Evolutionary conservation across 352 stramenopile genomes (phyloP), one percentile per base, ranked within the genome.

Genomic region (Globisporangium rhizosaccharum): DNA sequence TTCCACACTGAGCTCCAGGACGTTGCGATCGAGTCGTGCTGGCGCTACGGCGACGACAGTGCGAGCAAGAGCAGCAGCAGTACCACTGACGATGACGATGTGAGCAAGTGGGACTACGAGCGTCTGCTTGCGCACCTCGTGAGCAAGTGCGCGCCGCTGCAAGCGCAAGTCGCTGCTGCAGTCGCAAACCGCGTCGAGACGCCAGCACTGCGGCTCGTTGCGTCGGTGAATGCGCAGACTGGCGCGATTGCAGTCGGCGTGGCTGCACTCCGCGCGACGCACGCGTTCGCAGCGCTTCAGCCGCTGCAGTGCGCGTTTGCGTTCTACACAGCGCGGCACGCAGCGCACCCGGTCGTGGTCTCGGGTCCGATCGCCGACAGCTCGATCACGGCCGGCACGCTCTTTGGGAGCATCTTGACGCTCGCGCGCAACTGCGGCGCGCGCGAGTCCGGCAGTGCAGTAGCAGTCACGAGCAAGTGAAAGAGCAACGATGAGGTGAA

Each of bases 1-100:
- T 85, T 98, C 53, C 62, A 87, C 23, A 66, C 85, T 1, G 71
- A 95, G 15, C 75, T 96, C 45, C 58, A 80, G 49, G 80, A 96
- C 53, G 79, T 90, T 2, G 69, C 70, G 26, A 79, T 91, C 33
- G 51, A 65, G 15, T 82, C 74, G 23, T 75, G 68, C 45, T 90
- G 74, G 73, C 68, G 58, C 59, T 57, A 46, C 37, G 41, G n/a
- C 18, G 61, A 71, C 17, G 59, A 63, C 14, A 56, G 48, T 25
- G 59, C 55, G 42, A 26, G 37, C 33, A 68, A 59, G 37, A 63
- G 56, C 17, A 33, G 6, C 28, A 33, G 28, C 28, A 33, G 28
- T 6, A 1, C 28, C 28, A 33, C 3, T 33, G 33, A 39, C 11
- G 15, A 1, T 3, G 18, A 49, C 9, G 70, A 76, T 26, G 67